A percentile compares a stretch with the other conserved stretches of the same genome.
Conservation (phyloP, 148 eudicot species). For the Agrostemma githago region DNA sequence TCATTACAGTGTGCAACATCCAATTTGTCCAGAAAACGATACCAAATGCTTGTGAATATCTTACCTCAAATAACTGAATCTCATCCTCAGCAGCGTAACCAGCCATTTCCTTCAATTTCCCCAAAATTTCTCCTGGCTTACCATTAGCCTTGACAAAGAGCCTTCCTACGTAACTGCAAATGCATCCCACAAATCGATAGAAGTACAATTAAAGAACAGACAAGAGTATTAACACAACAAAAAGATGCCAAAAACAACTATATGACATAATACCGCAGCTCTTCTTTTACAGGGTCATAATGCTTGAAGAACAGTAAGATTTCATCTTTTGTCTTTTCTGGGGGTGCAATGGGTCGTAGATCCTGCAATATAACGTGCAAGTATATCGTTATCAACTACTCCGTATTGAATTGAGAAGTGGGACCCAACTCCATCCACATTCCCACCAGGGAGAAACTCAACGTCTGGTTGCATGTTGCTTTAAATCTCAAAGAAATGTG, state of each 20-base stretch:
- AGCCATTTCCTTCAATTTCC: conserved; percentile 55
- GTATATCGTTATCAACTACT: too few relatives aligned
- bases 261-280: conserved; percentile 46
- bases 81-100: conserved; percentile 59
- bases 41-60: conserved; percentile 5
- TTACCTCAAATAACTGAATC: conserved; percentile 67
- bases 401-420: too few relatives aligned
- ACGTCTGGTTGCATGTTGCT: too few relatives aligned
- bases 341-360: conserved; percentile 55
- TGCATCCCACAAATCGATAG: not conserved
- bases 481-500: too few relatives aligned
- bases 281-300: conserved; percentile 75
- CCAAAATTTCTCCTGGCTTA: conserved; percentile 49
- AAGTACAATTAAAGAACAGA: not conserved
- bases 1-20: not conserved
- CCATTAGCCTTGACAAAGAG: conserved; percentile 58
- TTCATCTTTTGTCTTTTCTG: conserved; percentile 71
- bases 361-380: conserved; percentile 37
- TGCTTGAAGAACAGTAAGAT: conserved; percentile 75
- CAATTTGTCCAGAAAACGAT: not conserved
- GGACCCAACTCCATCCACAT: too few relatives aligned
- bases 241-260: conserved; percentile 4
- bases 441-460: too few relatives aligned
- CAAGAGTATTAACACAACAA: not conserved
- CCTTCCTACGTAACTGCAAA: conserved; percentile 57